These are phyloP conservation scores for Gamsiella multidivaricata DNA, from an alignment of 192 early-diverging fungal genomes.

Conservation along the genomic window DNA sequence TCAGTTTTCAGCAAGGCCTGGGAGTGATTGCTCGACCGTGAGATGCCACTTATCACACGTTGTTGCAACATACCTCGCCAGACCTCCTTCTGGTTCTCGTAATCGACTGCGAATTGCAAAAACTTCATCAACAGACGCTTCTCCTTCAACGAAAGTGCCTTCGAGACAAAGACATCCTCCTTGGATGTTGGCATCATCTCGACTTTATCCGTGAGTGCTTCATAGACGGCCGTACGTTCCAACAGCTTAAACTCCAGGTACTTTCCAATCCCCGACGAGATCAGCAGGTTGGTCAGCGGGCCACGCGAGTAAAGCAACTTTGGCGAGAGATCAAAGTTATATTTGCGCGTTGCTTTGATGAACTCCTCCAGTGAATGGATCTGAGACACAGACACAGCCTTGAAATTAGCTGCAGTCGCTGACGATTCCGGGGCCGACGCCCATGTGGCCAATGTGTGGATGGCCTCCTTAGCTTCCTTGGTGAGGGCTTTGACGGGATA, in stretches of 20 bases:
- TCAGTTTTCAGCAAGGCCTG: too few species aligned
- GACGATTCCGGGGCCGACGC: slow-evolving; percentile 6
- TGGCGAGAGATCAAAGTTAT: slow-evolving; percentile 76
- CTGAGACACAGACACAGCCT: slow-evolving; percentile 19
- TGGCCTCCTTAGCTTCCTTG: slow-evolving; percentile 46
- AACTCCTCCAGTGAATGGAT: slow-evolving; percentile 48
- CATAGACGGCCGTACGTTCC: slow-evolving; percentile 73
- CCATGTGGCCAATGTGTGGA: slow-evolving; percentile 33
- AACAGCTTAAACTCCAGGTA: slow-evolving; percentile 92
- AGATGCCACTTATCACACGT: too few species aligned
- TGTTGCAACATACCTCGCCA: slow-evolving; percentile 53
- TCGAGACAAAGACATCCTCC: slow-evolving; percentile 90
- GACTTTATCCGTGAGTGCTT: slow-evolving; percentile 40
- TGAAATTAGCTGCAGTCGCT: slow-evolving; percentile 11
- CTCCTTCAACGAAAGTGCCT: slow-evolving; percentile 79
- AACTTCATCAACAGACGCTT: slow-evolving; percentile 94
- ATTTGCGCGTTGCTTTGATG: slow-evolving; percentile 65
- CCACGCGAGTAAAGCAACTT: slow-evolving; percentile 79
- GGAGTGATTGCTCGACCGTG: too few species aligned
- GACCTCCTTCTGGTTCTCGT: slow-evolving; percentile 51
- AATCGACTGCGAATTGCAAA: slow-evolving; percentile 71
- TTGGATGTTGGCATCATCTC: slow-evolving; percentile 84
- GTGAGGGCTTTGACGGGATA: background rate
- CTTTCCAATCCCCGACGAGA: slow-evolving; percentile 79
- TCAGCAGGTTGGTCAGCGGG: slow-evolving; percentile 76